Evolutionary conservation across 257 asterid genomes (phyloP).

Genomic region (Solanum paucissectum): DNA sequence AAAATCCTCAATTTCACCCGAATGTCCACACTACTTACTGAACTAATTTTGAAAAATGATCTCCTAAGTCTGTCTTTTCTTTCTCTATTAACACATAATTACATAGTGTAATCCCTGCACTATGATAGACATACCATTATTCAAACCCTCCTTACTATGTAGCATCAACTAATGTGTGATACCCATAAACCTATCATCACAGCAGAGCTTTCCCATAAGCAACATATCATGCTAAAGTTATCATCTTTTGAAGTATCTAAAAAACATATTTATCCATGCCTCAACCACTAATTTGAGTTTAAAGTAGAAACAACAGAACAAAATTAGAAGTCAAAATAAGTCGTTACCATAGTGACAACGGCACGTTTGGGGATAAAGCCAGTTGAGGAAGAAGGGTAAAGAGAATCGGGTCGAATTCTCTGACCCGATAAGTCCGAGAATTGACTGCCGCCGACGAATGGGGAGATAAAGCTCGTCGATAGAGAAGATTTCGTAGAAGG

Average conservation of each 20-base stretch:
- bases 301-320: background rate
- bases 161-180: background rate
- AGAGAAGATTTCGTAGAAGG: constrained; percentile 21
- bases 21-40: background rate
- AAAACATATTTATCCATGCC: background rate
- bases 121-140: background rate
- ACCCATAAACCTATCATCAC: background rate
- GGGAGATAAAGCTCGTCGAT: constrained; percentile 41
- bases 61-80: background rate
- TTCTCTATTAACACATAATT: background rate
- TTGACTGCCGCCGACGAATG: constrained; percentile 41
- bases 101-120: background rate
- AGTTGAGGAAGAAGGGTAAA: constrained; percentile 31
- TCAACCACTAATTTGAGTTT: background rate
- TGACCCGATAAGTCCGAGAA: constrained; percentile 52
- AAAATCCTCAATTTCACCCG: background rate
- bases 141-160: background rate
- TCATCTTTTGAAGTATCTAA: background rate
- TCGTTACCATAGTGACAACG: constrained; percentile 69
- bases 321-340: background rate
- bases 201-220: background rate
- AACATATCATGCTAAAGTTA: background rate
- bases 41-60: background rate
- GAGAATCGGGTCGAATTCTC: constrained; percentile 55
- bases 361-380: constrained; percentile 44